Evolutionary conservation across 345 rosid genomes (phyloP).

Genomic region (Murraya paniculata): DNA sequence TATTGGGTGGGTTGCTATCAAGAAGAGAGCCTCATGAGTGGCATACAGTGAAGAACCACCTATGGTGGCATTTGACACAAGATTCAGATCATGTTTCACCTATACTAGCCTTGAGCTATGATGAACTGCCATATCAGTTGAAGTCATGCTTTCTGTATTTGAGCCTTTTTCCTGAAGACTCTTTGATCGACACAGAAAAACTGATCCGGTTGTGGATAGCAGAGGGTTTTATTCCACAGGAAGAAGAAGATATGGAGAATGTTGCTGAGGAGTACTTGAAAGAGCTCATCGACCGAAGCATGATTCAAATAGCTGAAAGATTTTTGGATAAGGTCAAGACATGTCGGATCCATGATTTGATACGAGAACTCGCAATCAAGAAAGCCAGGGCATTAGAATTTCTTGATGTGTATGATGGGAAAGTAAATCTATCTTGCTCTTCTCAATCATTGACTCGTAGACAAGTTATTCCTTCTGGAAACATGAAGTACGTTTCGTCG

Average conservation of each 20-base stretch:
- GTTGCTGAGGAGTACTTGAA: slow-evolving; percentile 28
- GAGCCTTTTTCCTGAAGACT: slow-evolving; percentile 30
- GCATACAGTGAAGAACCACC: not conserved
- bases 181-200: slow-evolving; percentile 14
- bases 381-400: slow-evolving; percentile 24
- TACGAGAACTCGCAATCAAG: slow-evolving; percentile 22
- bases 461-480: not conserved
- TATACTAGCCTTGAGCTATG: slow-evolving; percentile 28
- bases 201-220: slow-evolving; percentile 27
- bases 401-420: slow-evolving; percentile 13
- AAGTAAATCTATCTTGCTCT: not conserved
- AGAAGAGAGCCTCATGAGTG: slow-evolving; percentile 13
- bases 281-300: slow-evolving; percentile 26
- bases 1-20: slow-evolving; percentile 29
- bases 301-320: slow-evolving; percentile 30
- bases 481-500: not conserved
- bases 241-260: slow-evolving; percentile 26
- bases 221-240: slow-evolving; percentile 22
- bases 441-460: not conserved
- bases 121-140: slow-evolving; percentile 27
- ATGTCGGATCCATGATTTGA: slow-evolving; percentile 22
- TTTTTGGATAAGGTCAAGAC: slow-evolving; percentile 15
- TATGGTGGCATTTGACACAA: slow-evolving; percentile 5
- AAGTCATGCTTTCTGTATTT: slow-evolving; percentile 31
- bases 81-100: slow-evolving; percentile 23